Conservation (phyloP, 2,329 filamentous ascomycete genomes). For the Pezicula carpinea region DNA sequence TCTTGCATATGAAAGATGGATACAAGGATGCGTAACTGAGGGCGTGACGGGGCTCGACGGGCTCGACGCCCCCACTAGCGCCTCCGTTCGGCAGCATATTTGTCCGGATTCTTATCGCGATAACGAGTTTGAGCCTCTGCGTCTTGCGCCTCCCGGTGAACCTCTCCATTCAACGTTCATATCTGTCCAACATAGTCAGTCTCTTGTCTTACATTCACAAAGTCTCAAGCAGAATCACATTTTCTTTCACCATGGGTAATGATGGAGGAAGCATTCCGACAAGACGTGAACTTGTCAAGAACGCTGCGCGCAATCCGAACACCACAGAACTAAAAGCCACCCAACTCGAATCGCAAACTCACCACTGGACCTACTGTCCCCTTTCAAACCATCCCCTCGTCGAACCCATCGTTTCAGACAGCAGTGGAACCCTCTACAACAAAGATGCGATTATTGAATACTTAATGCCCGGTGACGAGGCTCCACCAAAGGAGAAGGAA, state of each 20-base stretch:
- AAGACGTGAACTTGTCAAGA: conserved; percentile 91
- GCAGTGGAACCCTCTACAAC: conserved; percentile 81
- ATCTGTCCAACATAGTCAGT: too few relatives aligned
- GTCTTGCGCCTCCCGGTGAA: too few relatives aligned
- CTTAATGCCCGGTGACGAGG: conserved; percentile 50
- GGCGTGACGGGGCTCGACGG: too few relatives aligned
- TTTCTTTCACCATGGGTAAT: conserved; percentile 70
- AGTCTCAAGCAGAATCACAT: not conserved
- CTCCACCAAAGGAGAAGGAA: conserved; percentile 54
- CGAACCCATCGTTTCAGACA: conserved; percentile 73
- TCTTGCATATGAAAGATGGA: not conserved
- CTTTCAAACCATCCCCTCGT: conserved; percentile 73
- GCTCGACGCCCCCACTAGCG: too few relatives aligned
- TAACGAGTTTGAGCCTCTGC: too few relatives aligned
- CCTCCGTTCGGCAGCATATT: too few relatives aligned
- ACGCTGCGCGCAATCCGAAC: conserved; percentile 78
- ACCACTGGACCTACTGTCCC: conserved; percentile 83
- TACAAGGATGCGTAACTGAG: too few relatives aligned
- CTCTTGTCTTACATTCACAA: not conserved
- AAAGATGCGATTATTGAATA: conserved; percentile 82
- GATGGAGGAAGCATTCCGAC: conserved; percentile 96
- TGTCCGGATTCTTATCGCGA: too few relatives aligned
- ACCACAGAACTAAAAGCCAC: conserved; percentile 85
- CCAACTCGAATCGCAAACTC: conserved; percentile 76
- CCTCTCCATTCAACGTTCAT: too few relatives aligned